Evolutionary conservation across 805 yeast genomes (phyloP), one percentile per base, ranked within the genome.

Genomic region (Lipomyces japonicus): DNA sequence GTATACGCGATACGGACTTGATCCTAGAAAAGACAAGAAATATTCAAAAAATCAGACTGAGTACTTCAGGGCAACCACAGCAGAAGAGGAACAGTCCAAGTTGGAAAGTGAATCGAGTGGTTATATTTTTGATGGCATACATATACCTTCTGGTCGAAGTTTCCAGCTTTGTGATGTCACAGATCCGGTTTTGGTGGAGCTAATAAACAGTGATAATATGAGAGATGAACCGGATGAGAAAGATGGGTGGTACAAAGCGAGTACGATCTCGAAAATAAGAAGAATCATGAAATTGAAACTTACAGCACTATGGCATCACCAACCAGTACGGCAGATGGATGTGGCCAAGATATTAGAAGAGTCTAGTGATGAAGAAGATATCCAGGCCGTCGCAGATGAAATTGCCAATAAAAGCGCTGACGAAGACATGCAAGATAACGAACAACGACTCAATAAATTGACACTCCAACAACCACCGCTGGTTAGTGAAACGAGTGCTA

Each of bases 1-100:
- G 9, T 88, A 84, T 64, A 81, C 89, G 39, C 77, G 72, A 57
- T 80, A 81, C 58, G 97, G 96, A 0, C 73, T 81, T 35, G 86
- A 91, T 67, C 97, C 97, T 0, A 70, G 77, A 37, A 60, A 67
- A 1, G 80, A 83, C 41, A 61, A 68, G 1, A 64, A 71, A 10
- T 82, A 73, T 59, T 82, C 86, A 51, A 67, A 66, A 30, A 88
- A 80, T 64, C 98, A 93, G 68, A 83, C 90, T 19, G 97, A 90
- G 67, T 82, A 86, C 48, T 93, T 90, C 69, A 76, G 89, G 32
- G 71, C 79, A 4, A 66, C 71, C 2, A 45, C 46, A 5, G 50
- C 42, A 18, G 50, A 44, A 16, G 52, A 41, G 38, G 42, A 43
- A 38, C 45, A 55, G 50, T 9, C 42, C 39, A 19, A 34, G n/a